phyloP scores from a whole-genome alignment of 441 rosid species.

The Mallotus repandus region DNA sequence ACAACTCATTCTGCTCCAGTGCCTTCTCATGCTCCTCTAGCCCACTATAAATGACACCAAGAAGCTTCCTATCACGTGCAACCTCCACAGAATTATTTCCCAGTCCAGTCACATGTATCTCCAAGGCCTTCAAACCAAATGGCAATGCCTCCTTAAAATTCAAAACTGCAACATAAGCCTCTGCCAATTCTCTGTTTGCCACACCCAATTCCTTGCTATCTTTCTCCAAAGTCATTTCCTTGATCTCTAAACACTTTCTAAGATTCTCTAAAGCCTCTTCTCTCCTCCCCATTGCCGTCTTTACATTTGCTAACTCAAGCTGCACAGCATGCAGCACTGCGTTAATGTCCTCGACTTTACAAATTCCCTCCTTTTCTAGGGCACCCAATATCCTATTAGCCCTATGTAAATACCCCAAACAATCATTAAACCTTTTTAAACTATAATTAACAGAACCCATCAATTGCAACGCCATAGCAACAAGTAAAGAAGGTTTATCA shows the following conservation, averaged over 20 bases:
- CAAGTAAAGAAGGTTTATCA: constrained; percentile 50
- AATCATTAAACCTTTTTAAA: constrained; percentile 70
- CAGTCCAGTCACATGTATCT: constrained; percentile 69
- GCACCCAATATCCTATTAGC: constrained; percentile 66
- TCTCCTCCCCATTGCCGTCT: constrained; percentile 87
- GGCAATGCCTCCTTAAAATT: constrained; percentile 84
- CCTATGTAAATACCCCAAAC: constrained; percentile 74
- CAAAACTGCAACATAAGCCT: constrained; percentile 79
- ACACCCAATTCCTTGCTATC: constrained; percentile 77
- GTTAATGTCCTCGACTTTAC: constrained; percentile 49
- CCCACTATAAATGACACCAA: constrained; percentile 84
- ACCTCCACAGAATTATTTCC: constrained; percentile 84
- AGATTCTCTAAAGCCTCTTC: constrained; percentile 87
- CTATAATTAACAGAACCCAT: constrained; percentile 72
- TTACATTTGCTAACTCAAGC: constrained; percentile 78
- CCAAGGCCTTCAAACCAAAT: constrained; percentile 65
- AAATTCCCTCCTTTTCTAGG: constrained; percentile 51
- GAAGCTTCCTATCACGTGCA: constrained; percentile 80
- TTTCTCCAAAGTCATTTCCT: constrained; percentile 62
- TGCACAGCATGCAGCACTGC: constrained; percentile 80
- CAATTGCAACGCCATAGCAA: constrained; percentile 74
- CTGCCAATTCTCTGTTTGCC: constrained; percentile 69
- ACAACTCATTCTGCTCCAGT: constrained; percentile 75
- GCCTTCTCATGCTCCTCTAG: constrained; percentile 87
- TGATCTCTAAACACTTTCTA: constrained; percentile 73